Conservation (phyloP, 108 stramenopile species). For the Conticribra guillardii region DNA sequence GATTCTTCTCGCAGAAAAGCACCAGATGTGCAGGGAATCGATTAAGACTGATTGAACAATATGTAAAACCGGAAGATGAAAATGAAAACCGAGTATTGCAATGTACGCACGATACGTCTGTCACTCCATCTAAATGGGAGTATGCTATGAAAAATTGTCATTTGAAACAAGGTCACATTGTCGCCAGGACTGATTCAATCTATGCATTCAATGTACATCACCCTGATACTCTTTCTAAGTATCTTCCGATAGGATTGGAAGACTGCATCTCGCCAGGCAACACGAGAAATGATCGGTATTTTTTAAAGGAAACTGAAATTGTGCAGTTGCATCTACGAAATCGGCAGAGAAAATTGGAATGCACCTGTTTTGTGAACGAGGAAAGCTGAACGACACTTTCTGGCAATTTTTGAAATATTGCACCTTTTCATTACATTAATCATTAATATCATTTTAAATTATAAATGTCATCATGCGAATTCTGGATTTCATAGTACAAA, state of each 20-base stretch:
- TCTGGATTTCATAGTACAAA: too few species aligned
- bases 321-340: slow-evolving; percentile 26
- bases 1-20: slow-evolving; percentile 20
- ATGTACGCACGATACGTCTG: slow-evolving; percentile 21
- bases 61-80: slow-evolving; percentile 13
- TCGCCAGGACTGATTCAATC: slow-evolving; percentile 22
- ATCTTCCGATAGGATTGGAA: slow-evolving; percentile 22
- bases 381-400: too few species aligned
- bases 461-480: too few species aligned
- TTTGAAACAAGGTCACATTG: slow-evolving; percentile 36
- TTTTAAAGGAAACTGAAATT: slow-evolving; percentile 16
- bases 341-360: slow-evolving; percentile 21
- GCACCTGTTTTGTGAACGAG: slow-evolving; percentile 29
- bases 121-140: slow-evolving; percentile 9
- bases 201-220: slow-evolving; percentile 31
- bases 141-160: slow-evolving; percentile 26
- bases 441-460: too few species aligned
- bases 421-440: too few species aligned
- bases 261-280: slow-evolving; percentile 24
- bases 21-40: slow-evolving; percentile 28
- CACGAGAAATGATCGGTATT: not conserved
- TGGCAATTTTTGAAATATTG: too few species aligned
- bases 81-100: slow-evolving; percentile 2
- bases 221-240: slow-evolving; percentile 18
- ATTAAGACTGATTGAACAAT: slow-evolving; percentile 30